phyloP scores from a whole-genome alignment of 2,329 filamentous ascomycete genomes.

The Aspergillus hortae region DNA sequence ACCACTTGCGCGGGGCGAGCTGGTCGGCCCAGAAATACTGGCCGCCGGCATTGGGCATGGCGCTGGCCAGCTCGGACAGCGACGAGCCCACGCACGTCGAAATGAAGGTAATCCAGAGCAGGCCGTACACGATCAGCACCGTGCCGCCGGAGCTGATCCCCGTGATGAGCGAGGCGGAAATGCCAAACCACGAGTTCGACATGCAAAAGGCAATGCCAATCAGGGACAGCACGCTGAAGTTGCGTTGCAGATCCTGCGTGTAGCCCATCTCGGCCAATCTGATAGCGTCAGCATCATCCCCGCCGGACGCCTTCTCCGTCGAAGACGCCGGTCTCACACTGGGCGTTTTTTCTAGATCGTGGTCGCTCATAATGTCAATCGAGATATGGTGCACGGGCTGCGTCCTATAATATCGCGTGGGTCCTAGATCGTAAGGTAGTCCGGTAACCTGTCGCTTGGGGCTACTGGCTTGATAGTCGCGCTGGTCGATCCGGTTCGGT shows the following conservation, averaged over 20 bases:
- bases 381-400: constrained; percentile 10
- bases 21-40: constrained; percentile 53
- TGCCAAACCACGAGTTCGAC: constrained; percentile 52
- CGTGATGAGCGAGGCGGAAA: constrained; percentile 47
- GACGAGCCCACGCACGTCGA: constrained; percentile 46
- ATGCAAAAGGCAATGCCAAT: constrained; percentile 51
- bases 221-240: constrained; percentile 48
- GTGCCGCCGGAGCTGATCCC: constrained; percentile 51
- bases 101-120: constrained; percentile 45
- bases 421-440: background rate
- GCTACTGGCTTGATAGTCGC: background rate
- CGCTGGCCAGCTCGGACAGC: constrained; percentile 47
- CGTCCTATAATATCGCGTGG: background rate
- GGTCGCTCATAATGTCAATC: constrained; percentile 14
- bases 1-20: constrained; percentile 45
- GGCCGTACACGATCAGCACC: constrained; percentile 48
- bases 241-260: constrained; percentile 42
- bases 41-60: constrained; percentile 50
- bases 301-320: constrained; percentile 11
- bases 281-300: constrained; percentile 35
- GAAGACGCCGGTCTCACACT: constrained; percentile 12
- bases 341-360: constrained; percentile 18
- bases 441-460: background rate
- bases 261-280: constrained; percentile 49
- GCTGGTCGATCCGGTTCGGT: background rate